Base-by-base conservation (phyloP, 176 grass and related monocot genomes). In the Oryza brachyantha region DNA sequence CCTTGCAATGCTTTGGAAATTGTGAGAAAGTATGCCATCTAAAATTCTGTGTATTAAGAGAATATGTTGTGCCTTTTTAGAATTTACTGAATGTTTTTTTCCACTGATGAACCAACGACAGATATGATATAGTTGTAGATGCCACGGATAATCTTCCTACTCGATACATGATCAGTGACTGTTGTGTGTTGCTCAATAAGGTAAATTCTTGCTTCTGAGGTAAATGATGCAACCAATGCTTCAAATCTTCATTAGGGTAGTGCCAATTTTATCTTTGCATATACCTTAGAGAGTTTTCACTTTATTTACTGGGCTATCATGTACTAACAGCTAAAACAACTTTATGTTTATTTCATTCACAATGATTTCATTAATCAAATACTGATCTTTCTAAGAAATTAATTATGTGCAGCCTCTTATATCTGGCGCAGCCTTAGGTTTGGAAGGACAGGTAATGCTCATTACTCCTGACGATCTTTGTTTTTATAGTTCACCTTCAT, bases 161-260 rank as follows among this genome's bases (percentile, higher is more conserved):
- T 60, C 86, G 95, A 31, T 98, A 98, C 81, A 92, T 98, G 95
- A 92, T 98, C 71, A 98, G 77, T 72, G 95, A 98, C 80, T 98
- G 92, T 54, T 98, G 95, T 90, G 89, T 92, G 65, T 74, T 98
- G 40, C 66, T 98, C 26, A 79, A 90, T 38, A 98, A 98, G 92
- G 95, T 98, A 88, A 59, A 24, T 35, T 48, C 70, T 57, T 41
- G 6, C 68, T 54, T 64, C 46, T 76, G 8, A 37, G 24, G 50
- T 25, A 67, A 26, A 13, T 67, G 11, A 29, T 82, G 24, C 24
- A 48, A 3, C 12, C 28, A 71, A 52, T 80, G 39, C 12, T 55
- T 88, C 63, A 59, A 81, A 39, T 67, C 29, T 28, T 50, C 57
- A 72, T 74, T 78, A 22, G 1, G 7, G 50, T 26, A 46, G 17